These are phyloP conservation scores for Trifolium repens DNA, from an alignment of 306 rosid species.

Conservation along the genomic window DNA sequence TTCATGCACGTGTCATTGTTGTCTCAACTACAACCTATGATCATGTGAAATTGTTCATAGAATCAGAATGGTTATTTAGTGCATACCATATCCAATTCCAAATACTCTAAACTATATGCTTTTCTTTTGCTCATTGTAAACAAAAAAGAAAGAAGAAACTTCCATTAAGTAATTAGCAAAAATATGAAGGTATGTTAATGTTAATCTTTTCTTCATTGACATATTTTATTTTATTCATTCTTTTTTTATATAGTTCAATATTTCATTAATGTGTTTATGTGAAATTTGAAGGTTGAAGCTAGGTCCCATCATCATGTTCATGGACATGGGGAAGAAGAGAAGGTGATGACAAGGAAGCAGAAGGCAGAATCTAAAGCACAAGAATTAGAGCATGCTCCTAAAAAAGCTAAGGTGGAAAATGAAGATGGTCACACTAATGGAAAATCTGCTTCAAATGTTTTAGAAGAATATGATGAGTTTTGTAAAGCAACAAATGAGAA, in stretches of 20 bases:
- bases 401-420: slow-evolving; percentile 63
- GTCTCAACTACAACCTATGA: slow-evolving; percentile 33
- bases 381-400: slow-evolving; percentile 65
- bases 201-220: slow-evolving; percentile 15
- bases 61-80: slow-evolving; percentile 39
- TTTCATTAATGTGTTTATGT: neutral
- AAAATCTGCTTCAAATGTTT: slow-evolving; percentile 42
- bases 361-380: slow-evolving; percentile 75
- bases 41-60: slow-evolving; percentile 19
- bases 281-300: slow-evolving; percentile 63
- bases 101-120: slow-evolving; percentile 37
- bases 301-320: slow-evolving; percentile 59
- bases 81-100: slow-evolving; percentile 9
- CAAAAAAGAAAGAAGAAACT: slow-evolving; percentile 4
- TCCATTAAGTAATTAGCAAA: slow-evolving; percentile 35
- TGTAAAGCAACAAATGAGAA: slow-evolving; percentile 58
- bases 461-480: slow-evolving; percentile 60
- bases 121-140: slow-evolving; percentile 17
- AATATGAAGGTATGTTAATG: slow-evolving; percentile 65
- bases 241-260: neutral
- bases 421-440: slow-evolving; percentile 56
- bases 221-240: neutral
- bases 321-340: slow-evolving; percentile 65
- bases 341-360: slow-evolving; percentile 80
- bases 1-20: slow-evolving; percentile 57